Conservation (phyloP, 2,329 filamentous ascomycete genomes). For the Ustilaginoidea virens region DNA sequence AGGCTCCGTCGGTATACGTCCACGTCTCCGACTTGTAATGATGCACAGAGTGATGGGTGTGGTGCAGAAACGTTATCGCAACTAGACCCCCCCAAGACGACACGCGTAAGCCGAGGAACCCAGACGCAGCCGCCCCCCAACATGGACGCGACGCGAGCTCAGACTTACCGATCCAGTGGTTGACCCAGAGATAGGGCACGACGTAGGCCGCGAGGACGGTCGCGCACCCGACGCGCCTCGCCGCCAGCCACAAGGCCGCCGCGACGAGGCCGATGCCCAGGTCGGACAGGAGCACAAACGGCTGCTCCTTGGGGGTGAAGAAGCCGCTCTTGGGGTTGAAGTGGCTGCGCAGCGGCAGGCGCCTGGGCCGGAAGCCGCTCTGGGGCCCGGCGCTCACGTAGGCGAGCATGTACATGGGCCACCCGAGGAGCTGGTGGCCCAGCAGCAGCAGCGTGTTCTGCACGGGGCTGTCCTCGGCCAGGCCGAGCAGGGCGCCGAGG, state of each 20-base stretch:
- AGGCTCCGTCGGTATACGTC: constrained; percentile 87
- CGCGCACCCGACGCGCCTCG: constrained; percentile 62
- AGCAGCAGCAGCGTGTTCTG: constrained; percentile 61
- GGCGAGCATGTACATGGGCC: constrained; percentile 78
- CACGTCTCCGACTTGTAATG: constrained; percentile 79
- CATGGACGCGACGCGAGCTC: neutral
- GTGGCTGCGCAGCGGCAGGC: constrained; percentile 70
- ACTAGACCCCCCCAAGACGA: too few relatives aligned
- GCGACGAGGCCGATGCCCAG: constrained; percentile 55
- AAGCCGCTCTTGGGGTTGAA: constrained; percentile 79
- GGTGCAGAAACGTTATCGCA: constrained; percentile 92
- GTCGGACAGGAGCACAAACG: constrained; percentile 76
- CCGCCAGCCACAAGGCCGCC: constrained; percentile 49
- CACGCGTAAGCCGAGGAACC: too few relatives aligned
- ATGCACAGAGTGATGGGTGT: constrained; percentile 86
- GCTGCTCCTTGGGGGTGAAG: constrained; percentile 82
- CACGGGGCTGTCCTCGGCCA: constrained; percentile 89
- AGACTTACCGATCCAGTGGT: constrained; percentile 90
- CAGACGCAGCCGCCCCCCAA: too few relatives aligned
- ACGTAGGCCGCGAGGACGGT: constrained; percentile 95
- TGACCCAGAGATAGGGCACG: constrained; percentile 90
- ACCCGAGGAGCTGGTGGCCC: constrained; percentile 77
- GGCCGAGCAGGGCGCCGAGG: constrained; percentile 70
- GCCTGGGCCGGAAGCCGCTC: constrained; percentile 79
- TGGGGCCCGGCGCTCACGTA: constrained; percentile 95